Conservation (phyloP, 768 basidiomycete species). For the Epithele typhae region DNA sequence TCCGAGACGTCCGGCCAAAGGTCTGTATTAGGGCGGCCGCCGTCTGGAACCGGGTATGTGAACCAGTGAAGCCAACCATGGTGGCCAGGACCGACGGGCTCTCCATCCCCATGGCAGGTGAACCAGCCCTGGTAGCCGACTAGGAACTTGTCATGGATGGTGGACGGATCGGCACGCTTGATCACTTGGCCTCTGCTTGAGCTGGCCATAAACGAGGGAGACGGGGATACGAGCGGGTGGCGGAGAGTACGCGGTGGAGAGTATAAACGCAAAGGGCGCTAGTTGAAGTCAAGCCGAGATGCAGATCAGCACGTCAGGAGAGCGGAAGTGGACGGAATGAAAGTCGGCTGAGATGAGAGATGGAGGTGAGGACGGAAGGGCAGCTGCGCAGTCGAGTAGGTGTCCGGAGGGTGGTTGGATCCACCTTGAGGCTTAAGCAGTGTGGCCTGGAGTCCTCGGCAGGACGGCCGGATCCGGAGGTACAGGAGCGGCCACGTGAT, state of each 20-base stretch:
- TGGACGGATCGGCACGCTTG: conserved; percentile 57
- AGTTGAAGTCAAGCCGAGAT: neutral
- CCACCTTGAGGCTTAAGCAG: too few species aligned
- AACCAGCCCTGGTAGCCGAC: conserved; percentile 90
- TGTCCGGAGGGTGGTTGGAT: too few species aligned
- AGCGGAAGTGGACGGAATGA: too few species aligned
- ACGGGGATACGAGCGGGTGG: neutral
- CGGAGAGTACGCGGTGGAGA: neutral
- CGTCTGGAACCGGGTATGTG: conserved; percentile 57
- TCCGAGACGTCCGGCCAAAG: conserved; percentile 76
- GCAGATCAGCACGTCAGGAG: too few species aligned
- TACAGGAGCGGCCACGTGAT: too few species aligned
- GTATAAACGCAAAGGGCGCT: neutral
- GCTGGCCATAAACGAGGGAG: conserved; percentile 4
- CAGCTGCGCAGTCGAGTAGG: too few species aligned
- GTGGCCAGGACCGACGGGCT: conserved; percentile 56
- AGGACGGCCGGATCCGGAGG: too few species aligned
- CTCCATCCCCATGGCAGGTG: conserved; percentile 28
- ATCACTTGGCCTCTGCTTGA: conserved; percentile 13
- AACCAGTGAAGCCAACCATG: conserved; percentile 91
- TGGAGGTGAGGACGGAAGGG: too few species aligned
- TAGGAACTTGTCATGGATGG: conserved; percentile 80
- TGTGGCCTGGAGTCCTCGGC: too few species aligned
- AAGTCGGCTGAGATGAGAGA: too few species aligned
- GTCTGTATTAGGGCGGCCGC: conserved; percentile 71